These are phyloP conservation scores for Mentha longifolia DNA, from an alignment of 257 asterid genomes.

Conservation along the genomic window DNA sequence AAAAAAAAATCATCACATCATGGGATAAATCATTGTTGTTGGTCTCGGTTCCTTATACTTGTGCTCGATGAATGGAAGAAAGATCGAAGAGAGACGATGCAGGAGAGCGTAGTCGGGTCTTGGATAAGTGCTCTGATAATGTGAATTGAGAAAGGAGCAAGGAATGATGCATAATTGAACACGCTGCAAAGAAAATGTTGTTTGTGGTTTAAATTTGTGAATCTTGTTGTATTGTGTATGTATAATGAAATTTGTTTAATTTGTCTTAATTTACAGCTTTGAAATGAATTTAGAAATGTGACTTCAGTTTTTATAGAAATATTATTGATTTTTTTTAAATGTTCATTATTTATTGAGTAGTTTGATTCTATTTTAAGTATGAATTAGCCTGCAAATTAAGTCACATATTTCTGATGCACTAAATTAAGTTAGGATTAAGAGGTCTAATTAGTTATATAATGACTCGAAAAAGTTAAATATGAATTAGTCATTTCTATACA, in stretches of 20 bases:
- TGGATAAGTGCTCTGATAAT: neutral
- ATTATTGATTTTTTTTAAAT: neutral
- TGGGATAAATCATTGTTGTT: slow-evolving; percentile 22
- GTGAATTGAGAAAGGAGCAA: neutral
- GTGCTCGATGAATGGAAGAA: slow-evolving; percentile 7
- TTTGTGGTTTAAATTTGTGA: slow-evolving; percentile 33
- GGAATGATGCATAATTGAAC: slow-evolving; percentile 6
- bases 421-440: too few species aligned
- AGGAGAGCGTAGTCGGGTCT: slow-evolving; percentile 2
- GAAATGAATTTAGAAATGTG: neutral
- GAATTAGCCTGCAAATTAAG: too few species aligned
- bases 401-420: too few species aligned
- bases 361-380: too few species aligned
- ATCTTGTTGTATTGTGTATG: slow-evolving; percentile 33
- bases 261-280: slow-evolving; percentile 6
- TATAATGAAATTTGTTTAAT: slow-evolving; percentile 27
- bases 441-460: too few species aligned
- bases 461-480: slow-evolving; percentile 19
- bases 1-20: slow-evolving; percentile 11
- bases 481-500: slow-evolving; percentile 41
- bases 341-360: neutral
- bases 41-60: slow-evolving; percentile 30
- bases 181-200: slow-evolving; percentile 21
- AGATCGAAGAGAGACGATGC: slow-evolving; percentile 15
- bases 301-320: neutral